Conservation (phyloP, 2,329 filamentous ascomycete genomes). For the Ophiostoma perfectum region DNA sequence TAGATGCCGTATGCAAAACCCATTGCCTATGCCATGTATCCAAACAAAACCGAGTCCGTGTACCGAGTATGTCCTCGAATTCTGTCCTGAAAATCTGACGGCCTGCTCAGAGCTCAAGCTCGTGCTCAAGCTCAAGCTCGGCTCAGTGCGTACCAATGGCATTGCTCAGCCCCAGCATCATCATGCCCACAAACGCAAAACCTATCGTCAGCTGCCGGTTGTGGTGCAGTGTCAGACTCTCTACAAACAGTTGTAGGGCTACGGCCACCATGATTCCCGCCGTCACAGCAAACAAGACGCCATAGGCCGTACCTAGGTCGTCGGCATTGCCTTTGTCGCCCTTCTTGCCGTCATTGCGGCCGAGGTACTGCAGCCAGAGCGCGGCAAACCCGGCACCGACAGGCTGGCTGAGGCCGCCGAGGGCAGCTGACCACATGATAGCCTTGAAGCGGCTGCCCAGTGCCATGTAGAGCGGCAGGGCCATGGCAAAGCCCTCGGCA, state of each 20-base stretch:
- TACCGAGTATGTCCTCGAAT: too few relatives aligned
- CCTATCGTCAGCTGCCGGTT: conserved; percentile 69
- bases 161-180: conserved; percentile 75
- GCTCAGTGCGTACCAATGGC: conserved; percentile 62
- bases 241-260: conserved; percentile 79
- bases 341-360: conserved; percentile 43
- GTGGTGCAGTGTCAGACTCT: conserved; percentile 78
- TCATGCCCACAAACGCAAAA: conserved; percentile 83
- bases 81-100: too few relatives aligned
- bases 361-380: conserved; percentile 73
- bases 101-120: neutral
- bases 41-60: neutral
- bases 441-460: conserved; percentile 73
- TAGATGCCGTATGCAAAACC: neutral
- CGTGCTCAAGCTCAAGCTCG: neutral
- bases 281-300: conserved; percentile 79
- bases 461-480: conserved; percentile 86
- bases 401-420: conserved; percentile 85
- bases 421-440: conserved; percentile 74
- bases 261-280: conserved; percentile 96
- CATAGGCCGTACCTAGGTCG: conserved; percentile 58
- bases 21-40: neutral
- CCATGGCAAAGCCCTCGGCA: conserved; percentile 92
- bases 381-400: conserved; percentile 78
- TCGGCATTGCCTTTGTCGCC: conserved; percentile 36